Conservation (phyloP, 1,284 basidiomycete species). For the Moniliella sp. region DNA sequence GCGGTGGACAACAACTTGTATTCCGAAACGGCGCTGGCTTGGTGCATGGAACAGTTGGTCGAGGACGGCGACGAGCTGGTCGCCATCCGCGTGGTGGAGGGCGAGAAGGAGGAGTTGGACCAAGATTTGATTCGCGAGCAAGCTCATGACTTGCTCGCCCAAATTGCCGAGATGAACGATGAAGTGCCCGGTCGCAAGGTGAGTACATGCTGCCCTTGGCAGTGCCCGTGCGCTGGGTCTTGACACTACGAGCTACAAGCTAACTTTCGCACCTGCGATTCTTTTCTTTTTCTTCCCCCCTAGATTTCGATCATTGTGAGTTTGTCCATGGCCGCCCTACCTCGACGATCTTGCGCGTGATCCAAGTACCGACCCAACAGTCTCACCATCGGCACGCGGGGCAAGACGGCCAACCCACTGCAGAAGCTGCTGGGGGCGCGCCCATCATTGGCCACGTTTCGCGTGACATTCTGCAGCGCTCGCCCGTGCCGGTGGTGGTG, state of each 20-base stretch:
- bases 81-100: slow-evolving; percentile 68
- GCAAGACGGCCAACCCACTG: slow-evolving; percentile 48
- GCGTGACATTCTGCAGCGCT: slow-evolving; percentile 19
- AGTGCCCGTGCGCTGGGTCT: too few relatives aligned
- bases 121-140: slow-evolving; percentile 69
- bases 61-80: slow-evolving; percentile 88
- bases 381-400: too few relatives aligned
- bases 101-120: slow-evolving; percentile 44
- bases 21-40: slow-evolving; percentile 21
- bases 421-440: slow-evolving; percentile 14
- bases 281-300: too few relatives aligned
- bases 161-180: slow-evolving; percentile 59
- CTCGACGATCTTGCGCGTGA: slow-evolving; percentile 51
- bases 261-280: neutral
- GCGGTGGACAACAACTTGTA: slow-evolving; percentile 55
- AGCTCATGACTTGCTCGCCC: slow-evolving; percentile 59
- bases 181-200: slow-evolving; percentile 57
- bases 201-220: too few relatives aligned
- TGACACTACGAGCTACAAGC: too few relatives aligned
- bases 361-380: too few relatives aligned
- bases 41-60: slow-evolving; percentile 52
- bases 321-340: slow-evolving; percentile 59
- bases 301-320: slow-evolving; percentile 79
- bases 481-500: slow-evolving; percentile 31
- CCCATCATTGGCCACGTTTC: slow-evolving; percentile 1